These are phyloP conservation scores for Saraca asoca DNA, from an alignment of 331 rosid genomes.

Conservation along the genomic window DNA sequence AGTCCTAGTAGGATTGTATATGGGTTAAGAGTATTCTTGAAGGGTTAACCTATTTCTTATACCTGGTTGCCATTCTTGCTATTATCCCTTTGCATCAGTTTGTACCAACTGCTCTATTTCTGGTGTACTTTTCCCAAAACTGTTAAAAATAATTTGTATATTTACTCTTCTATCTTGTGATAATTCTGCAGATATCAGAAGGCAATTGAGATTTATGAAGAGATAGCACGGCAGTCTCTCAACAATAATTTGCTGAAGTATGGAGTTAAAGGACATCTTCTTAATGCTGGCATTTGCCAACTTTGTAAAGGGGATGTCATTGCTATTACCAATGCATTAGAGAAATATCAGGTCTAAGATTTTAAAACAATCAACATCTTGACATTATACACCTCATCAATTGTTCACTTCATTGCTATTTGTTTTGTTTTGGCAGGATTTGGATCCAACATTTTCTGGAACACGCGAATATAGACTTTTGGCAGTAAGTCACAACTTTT, in stretches of 20 bases:
- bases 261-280: conserved; percentile 97
- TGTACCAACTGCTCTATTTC: neutral
- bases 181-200: conserved; percentile 66
- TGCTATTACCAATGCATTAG: conserved; percentile 87
- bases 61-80: no score
- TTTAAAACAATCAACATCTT: conserved; percentile 30
- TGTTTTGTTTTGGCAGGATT: conserved; percentile 61
- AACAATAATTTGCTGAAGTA: conserved; percentile 86
- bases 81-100: neutral
- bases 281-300: conserved; percentile 94
- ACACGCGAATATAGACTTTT: conserved; percentile 82
- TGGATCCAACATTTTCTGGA: conserved; percentile 91
- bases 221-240: conserved; percentile 86
- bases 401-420: conserved; percentile 28
- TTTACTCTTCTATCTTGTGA: conserved; percentile 16
- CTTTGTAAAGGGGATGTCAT: conserved; percentile 83
- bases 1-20: no score
- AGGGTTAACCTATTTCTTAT: no score
- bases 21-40: no score
- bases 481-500: conserved; percentile 56
- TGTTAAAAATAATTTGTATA: neutral
- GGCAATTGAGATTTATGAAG: conserved; percentile 80
- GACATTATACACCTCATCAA: conserved; percentile 15
- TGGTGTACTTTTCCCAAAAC: neutral
- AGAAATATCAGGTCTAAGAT: conserved; percentile 71